A percentile compares a stretch with the other conserved stretches of the same genome.
phyloP scores from a whole-genome alignment of 768 basidiomycete species.

The Pleurotus salmoneostramineus region DNA sequence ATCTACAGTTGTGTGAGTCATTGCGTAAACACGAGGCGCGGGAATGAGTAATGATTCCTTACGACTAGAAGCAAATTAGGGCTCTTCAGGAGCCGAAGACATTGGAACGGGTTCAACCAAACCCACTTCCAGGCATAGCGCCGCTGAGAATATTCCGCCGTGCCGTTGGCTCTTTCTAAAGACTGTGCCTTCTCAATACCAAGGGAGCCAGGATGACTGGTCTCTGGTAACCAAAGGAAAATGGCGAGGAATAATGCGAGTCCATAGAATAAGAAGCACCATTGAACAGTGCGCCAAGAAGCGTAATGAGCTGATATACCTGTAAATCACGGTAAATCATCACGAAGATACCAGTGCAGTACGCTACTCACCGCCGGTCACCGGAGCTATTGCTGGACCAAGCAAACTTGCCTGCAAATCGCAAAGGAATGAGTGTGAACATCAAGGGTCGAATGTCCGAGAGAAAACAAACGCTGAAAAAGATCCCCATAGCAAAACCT shows the following conservation, averaged over 20 bases:
- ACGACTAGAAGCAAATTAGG: conserved; percentile 58
- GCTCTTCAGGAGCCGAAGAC: conserved; percentile 48
- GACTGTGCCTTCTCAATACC: conserved; percentile 43
- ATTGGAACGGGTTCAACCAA: conserved; percentile 57
- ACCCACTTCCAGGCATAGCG: conserved; percentile 23
- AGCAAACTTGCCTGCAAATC: conserved; percentile 42
- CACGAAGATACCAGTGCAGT: neutral
- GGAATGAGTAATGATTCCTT: conserved; percentile 16
- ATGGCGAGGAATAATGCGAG: conserved; percentile 35
- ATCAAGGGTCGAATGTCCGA: neutral
- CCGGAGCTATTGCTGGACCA: conserved; percentile 59
- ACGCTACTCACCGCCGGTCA: conserved; percentile 41
- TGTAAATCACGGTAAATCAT: conserved; percentile 15
- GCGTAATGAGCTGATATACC: conserved; percentile 51
- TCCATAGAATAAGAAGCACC: conserved; percentile 35
- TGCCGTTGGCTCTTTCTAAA: conserved; percentile 10
- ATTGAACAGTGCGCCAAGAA: conserved; percentile 65
- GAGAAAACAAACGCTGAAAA: conserved; percentile 40
- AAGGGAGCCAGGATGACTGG: conserved; percentile 54
- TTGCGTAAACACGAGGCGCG: too few relatives aligned
- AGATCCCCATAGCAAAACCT: conserved; percentile 55
- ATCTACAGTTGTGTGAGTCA: neutral
- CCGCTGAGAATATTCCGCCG: neutral
- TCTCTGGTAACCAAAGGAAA: conserved; percentile 53
- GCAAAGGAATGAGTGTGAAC: neutral